Evolutionary conservation across 495 filamentous ascomycete species (phyloP).

Genomic region (Xylaria castorea): DNA sequence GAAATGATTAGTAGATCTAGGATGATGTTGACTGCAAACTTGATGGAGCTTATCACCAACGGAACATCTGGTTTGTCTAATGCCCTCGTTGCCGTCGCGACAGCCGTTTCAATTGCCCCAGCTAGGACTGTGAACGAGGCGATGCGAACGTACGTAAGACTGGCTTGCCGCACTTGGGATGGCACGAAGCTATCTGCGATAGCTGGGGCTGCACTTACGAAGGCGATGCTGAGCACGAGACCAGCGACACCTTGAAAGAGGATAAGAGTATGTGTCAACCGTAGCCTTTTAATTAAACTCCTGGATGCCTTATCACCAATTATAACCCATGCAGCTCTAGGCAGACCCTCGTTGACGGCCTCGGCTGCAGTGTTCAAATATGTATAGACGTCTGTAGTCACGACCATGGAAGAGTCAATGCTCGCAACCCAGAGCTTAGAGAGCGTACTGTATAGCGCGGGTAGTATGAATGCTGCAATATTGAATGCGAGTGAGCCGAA

Average conservation of each 20-base stretch:
- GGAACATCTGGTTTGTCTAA: conserved; percentile 78
- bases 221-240: conserved; percentile 66
- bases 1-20: conserved; percentile 75
- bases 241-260: conserved; percentile 64
- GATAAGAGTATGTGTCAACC: conserved; percentile 70
- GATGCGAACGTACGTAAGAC: conserved; percentile 70
- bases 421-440: conserved; percentile 77
- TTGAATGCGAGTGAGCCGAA: conserved; percentile 68
- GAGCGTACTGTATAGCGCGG: conserved; percentile 72
- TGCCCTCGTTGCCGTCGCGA: conserved; percentile 66
- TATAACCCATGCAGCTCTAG: conserved; percentile 70
- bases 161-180: conserved; percentile 57
- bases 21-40: conserved; percentile 71
- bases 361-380: conserved; percentile 70
- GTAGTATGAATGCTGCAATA: conserved; percentile 66
- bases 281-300: conserved; percentile 57
- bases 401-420: conserved; percentile 70
- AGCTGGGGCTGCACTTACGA: conserved; percentile 58
- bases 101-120: conserved; percentile 68
- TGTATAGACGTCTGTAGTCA: conserved; percentile 66
- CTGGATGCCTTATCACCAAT: conserved; percentile 71
- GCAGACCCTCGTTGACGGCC: conserved; percentile 77
- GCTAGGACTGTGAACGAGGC: conserved; percentile 66
- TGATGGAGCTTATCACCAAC: conserved; percentile 68
- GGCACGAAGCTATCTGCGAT: conserved; percentile 72